Evolutionary conservation across 805 yeast species (phyloP).

Genomic region (Saccharomyces paradoxus): DNA sequence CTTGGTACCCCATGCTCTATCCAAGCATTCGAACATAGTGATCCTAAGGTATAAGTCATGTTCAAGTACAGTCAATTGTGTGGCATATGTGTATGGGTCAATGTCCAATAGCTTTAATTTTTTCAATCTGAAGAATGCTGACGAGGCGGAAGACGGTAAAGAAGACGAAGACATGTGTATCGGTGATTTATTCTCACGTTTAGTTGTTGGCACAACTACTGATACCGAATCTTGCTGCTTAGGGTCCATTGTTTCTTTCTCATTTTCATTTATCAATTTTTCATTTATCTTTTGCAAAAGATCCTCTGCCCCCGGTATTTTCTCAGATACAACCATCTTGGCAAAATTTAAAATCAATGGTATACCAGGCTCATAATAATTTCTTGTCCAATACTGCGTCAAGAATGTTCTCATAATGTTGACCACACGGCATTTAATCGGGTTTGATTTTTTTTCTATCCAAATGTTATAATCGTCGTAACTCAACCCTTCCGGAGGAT

Average conservation of each 20-base stretch:
- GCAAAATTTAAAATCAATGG: constrained; percentile 35
- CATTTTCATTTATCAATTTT: constrained; percentile 24
- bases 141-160: constrained; percentile 3
- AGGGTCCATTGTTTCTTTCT: constrained; percentile 8
- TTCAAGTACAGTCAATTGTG: constrained; percentile 78
- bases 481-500: constrained; percentile 82
- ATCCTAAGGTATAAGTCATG: constrained; percentile 61
- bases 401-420: constrained; percentile 59
- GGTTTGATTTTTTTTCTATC: constrained; percentile 62
- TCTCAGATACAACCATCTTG: constrained; percentile 33
- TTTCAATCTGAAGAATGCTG: constrained; percentile 23
- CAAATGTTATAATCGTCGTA: constrained; percentile 74
- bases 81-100: constrained; percentile 68
- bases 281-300: constrained; percentile 34
- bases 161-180: background rate
- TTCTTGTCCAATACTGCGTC: constrained; percentile 61
- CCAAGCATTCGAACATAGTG: constrained; percentile 62
- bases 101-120: constrained; percentile 53
- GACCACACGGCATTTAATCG: constrained; percentile 58
- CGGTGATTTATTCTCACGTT: background rate
- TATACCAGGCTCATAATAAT: constrained; percentile 43
- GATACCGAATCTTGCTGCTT: background rate
- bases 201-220: background rate
- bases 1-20: constrained; percentile 67
- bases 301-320: constrained; percentile 38